These are phyloP conservation scores for Ophiosphaerella korrae DNA, from an alignment of 2,329 filamentous ascomycete genomes.

Conservation along the genomic window DNA sequence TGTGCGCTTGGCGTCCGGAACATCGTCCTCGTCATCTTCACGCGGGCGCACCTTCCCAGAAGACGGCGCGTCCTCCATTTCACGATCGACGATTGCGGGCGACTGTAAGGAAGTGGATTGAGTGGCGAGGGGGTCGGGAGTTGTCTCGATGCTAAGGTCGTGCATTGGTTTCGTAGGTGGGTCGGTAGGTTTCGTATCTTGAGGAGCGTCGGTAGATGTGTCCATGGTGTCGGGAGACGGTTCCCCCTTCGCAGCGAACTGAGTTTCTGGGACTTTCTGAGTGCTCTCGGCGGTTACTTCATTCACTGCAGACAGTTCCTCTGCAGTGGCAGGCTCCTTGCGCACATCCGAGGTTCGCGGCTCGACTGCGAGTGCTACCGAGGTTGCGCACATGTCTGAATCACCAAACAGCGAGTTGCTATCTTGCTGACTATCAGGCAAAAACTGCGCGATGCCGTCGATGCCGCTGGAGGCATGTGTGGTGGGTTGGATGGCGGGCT, in stretches of 20 bases:
- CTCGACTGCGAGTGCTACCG: conserved; percentile 48
- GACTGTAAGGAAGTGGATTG: conserved; percentile 25
- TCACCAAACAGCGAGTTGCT: conserved; percentile 48
- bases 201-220: conserved; percentile 21
- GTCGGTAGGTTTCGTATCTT: conserved; percentile 15
- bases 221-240: conserved; percentile 35
- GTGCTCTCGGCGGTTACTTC: conserved; percentile 32
- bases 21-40: conserved; percentile 59
- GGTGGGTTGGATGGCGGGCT: conserved; percentile 44
- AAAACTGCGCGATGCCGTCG: conserved; percentile 49
- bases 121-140: conserved; percentile 14
- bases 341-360: conserved; percentile 46
- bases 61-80: conserved; percentile 47
- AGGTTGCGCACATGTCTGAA: conserved; percentile 33
- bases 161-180: conserved; percentile 43
- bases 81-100: conserved; percentile 34
- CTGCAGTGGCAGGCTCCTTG: conserved; percentile 27
- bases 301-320: conserved; percentile 17
- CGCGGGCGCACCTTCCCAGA: conserved; percentile 68
- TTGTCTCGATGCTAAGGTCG: conserved; percentile 37
- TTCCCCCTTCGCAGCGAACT: conserved; percentile 20
- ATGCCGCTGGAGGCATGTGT: conserved; percentile 52
- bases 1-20: conserved; percentile 76
- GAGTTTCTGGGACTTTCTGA: conserved; percentile 39
- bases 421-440: conserved; percentile 49